These are phyloP conservation scores for Termitomyces sp. DNA, from an alignment of 768 basidiomycete species.

Conservation along the genomic window DNA sequence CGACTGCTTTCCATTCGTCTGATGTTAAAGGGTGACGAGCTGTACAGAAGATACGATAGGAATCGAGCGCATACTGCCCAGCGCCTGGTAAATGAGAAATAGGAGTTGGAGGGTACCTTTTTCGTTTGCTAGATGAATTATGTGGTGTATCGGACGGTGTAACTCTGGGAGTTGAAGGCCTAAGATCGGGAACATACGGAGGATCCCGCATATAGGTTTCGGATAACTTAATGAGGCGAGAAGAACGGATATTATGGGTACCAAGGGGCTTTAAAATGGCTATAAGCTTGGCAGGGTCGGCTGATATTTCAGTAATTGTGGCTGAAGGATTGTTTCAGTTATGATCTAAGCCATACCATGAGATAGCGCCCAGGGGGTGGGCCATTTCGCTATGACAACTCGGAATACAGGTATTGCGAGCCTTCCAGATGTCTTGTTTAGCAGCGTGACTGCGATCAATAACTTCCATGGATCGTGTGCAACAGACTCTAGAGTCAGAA, in stretches of 20 bases:
- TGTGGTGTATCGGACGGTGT: neutral
- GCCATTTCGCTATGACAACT: slow-evolving; percentile 53
- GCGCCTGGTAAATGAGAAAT: slow-evolving; percentile 61
- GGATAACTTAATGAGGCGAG: slow-evolving; percentile 54
- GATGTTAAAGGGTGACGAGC: slow-evolving; percentile 24
- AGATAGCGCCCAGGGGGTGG: slow-evolving; percentile 50
- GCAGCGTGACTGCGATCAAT: slow-evolving; percentile 59
- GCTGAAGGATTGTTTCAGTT: neutral
- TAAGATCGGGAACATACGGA: slow-evolving; percentile 27
- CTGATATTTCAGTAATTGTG: slow-evolving; percentile 23
- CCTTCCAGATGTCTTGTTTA: slow-evolving; percentile 68
- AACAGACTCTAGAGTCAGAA: slow-evolving; percentile 40
- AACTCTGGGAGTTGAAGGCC: slow-evolving; percentile 25
- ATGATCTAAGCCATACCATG: slow-evolving; percentile 35
- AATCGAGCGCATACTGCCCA: slow-evolving; percentile 72
- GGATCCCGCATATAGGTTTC: slow-evolving; percentile 45
- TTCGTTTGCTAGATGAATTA: slow-evolving; percentile 15
- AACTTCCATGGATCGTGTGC: slow-evolving; percentile 65
- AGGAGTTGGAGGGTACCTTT: slow-evolving; percentile 42
- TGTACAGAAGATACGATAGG: slow-evolving; percentile 68
- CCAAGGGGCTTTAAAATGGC: slow-evolving; percentile 52
- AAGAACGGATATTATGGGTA: slow-evolving; percentile 52
- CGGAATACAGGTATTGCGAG: slow-evolving; percentile 65
- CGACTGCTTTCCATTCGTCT: slow-evolving; percentile 60
- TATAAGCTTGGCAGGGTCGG: slow-evolving; percentile 39